Conservation (phyloP, 164 flowering plant genomes). For the Nymphaea colorata region DNA sequence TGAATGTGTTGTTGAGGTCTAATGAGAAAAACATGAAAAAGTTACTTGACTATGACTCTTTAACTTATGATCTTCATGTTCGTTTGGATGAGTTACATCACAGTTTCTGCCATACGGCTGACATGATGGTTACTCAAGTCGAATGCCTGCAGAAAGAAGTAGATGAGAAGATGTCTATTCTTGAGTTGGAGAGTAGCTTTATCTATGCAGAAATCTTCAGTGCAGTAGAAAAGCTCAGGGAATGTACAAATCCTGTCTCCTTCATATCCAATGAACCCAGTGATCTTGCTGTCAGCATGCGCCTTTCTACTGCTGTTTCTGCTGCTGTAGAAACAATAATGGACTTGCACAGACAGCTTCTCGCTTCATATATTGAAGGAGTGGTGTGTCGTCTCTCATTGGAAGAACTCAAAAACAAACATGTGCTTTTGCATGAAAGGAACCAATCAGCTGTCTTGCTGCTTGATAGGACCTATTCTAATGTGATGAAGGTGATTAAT, state of each 20-base stretch:
- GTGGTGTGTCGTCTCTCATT: slow-evolving; percentile 21
- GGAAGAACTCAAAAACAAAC: slow-evolving; percentile 28
- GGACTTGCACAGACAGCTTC: slow-evolving; percentile 36
- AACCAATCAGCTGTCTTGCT: slow-evolving; percentile 29
- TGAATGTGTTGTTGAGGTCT: slow-evolving; percentile 18
- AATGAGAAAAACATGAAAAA: slow-evolving; percentile 8
- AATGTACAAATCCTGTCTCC: slow-evolving; percentile 10
- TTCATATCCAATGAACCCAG: slow-evolving; percentile 8
- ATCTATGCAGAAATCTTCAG: slow-evolving; percentile 24
- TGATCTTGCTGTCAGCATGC: slow-evolving; percentile 14
- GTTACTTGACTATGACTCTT: slow-evolving; percentile 23
- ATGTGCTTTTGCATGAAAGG: slow-evolving; percentile 23
- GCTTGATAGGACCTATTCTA: slow-evolving; percentile 29
- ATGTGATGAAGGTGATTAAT: slow-evolving; percentile 27
- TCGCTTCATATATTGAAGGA: slow-evolving; percentile 27
- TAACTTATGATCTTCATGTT: slow-evolving; percentile 29
- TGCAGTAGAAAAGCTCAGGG: slow-evolving; percentile 37
- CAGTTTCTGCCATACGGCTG: slow-evolving; percentile 27
- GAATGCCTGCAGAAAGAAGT: slow-evolving; percentile 39
- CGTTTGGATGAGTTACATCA: slow-evolving; percentile 31
- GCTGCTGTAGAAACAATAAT: slow-evolving; percentile 43
- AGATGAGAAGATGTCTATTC: slow-evolving; percentile 18
- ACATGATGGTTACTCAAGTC: slow-evolving; percentile 21
- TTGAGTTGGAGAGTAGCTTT: slow-evolving; percentile 44
- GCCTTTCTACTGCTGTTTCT: slow-evolving; percentile 31